Evolutionary conservation across 2,329 filamentous ascomycete species (phyloP).

Genomic region (Fusarium pseudocircinatum): DNA sequence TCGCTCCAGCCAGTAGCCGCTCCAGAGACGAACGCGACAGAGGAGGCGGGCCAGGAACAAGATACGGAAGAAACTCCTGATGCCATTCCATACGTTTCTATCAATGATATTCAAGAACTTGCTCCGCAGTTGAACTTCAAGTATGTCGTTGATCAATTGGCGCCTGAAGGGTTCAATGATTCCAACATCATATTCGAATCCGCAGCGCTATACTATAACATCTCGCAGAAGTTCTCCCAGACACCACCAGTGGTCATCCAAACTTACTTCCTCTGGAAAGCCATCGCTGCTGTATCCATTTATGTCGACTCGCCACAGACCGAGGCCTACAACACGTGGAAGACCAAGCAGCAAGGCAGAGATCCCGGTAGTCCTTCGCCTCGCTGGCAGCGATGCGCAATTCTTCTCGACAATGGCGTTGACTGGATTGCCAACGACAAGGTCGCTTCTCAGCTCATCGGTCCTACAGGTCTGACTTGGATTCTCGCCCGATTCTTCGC

Average conservation of each 20-base stretch:
- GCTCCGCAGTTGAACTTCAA: constrained; percentile 20
- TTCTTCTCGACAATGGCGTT: background rate
- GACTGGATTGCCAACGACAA: background rate
- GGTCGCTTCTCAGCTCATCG: rapidly evolving
- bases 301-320: constrained; percentile 68
- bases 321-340: constrained; percentile 62
- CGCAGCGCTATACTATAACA: constrained; percentile 67
- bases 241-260: constrained; percentile 66
- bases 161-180: constrained; percentile 26
- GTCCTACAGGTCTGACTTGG: constrained; percentile 64
- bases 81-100: background rate
- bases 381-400: constrained; percentile 9
- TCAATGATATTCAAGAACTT: background rate
- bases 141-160: constrained; percentile 3
- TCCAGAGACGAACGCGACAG: background rate
- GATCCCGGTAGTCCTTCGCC: background rate
- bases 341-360: constrained; percentile 50
- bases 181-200: constrained; percentile 62
- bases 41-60: background rate
- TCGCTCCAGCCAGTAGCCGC: background rate
- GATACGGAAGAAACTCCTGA: background rate
- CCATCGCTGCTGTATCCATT: constrained; percentile 61
- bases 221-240: constrained; percentile 64
- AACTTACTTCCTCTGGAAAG: constrained; percentile 72
- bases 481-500: constrained; percentile 76